Conservation (phyloP, 2,329 filamentous ascomycete species). For the Fusarium metavorans region DNA sequence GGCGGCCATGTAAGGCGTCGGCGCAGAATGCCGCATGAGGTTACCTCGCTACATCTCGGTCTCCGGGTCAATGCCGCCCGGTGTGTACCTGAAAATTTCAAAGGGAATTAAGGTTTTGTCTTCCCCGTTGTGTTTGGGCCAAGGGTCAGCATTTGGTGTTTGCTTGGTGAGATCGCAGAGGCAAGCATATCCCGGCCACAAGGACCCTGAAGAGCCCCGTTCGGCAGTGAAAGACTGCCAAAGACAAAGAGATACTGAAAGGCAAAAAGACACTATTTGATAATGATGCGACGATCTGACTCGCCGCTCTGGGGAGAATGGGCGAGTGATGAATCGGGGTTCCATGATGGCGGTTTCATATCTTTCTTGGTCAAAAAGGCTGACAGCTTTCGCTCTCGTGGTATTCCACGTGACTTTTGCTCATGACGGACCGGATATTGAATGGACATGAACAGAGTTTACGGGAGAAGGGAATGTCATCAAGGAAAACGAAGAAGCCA, state of each 20-base stretch:
- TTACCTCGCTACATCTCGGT: slow-evolving; percentile 2
- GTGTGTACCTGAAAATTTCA: neutral
- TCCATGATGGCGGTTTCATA: neutral
- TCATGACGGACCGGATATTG: neutral
- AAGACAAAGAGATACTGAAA: neutral
- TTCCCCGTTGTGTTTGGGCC: neutral
- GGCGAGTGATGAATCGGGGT: neutral
- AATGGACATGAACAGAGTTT: neutral
- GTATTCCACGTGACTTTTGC: neutral
- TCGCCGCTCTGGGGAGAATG: neutral
- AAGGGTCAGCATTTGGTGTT: neutral
- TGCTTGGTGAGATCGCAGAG: neutral
- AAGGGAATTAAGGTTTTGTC: neutral
- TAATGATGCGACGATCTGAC: neutral
- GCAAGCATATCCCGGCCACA: slow-evolving; percentile 2
- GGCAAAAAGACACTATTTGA: neutral
- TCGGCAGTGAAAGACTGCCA: neutral
- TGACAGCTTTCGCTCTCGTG: neutral
- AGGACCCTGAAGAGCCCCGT: neutral
- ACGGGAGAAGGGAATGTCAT: neutral
- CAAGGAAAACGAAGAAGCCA: neutral
- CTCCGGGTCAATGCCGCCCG: neutral
- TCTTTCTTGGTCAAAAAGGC: neutral
- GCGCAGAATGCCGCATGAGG: neutral
- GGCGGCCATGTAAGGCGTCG: neutral